phyloP scores from a whole-genome alignment of 2,329 filamentous ascomycete genomes.

The Verticillium dahliae region DNA sequence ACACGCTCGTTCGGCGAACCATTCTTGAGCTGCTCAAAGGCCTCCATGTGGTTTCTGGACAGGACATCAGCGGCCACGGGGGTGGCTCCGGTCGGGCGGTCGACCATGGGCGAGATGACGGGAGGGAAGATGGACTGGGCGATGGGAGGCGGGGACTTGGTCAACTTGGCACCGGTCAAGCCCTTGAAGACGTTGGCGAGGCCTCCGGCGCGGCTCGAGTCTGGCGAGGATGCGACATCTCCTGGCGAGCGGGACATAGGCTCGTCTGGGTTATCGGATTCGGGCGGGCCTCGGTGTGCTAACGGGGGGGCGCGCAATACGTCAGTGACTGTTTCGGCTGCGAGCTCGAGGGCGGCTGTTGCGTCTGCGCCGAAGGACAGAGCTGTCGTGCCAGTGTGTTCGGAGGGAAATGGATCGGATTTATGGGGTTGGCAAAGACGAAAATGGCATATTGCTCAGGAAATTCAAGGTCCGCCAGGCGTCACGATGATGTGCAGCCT shows the following conservation, averaged over 20 bases:
- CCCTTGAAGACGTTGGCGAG: conserved; percentile 60
- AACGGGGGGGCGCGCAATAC: conserved; percentile 9
- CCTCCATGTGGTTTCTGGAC: conserved; percentile 44
- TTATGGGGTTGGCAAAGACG: neutral
- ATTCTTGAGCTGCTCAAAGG: conserved; percentile 47
- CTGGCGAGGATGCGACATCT: conserved; percentile 48
- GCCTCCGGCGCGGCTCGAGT: conserved; percentile 48
- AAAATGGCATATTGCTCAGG: neutral
- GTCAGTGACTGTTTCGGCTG: conserved; percentile 3
- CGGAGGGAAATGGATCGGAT: neutral
- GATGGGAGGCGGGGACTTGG: conserved; percentile 40
- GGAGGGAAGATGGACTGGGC: conserved; percentile 30
- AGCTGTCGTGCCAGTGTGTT: neutral
- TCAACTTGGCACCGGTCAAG: conserved; percentile 48
- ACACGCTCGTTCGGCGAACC: conserved; percentile 47
- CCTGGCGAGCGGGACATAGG: conserved; percentile 56
- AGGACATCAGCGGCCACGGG: conserved; percentile 31
- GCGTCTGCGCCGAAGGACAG: neutral
- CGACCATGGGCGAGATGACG: conserved; percentile 31
- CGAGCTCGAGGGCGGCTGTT: neutral
- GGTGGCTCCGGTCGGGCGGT: conserved; percentile 34
- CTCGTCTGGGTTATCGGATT: conserved; percentile 22
- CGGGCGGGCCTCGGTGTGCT: conserved; percentile 3
- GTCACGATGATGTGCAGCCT: neutral
- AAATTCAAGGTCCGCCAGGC: neutral